phyloP scores from a whole-genome alignment of 2,329 filamentous ascomycete genomes.

The Epichloe uncinata region DNA sequence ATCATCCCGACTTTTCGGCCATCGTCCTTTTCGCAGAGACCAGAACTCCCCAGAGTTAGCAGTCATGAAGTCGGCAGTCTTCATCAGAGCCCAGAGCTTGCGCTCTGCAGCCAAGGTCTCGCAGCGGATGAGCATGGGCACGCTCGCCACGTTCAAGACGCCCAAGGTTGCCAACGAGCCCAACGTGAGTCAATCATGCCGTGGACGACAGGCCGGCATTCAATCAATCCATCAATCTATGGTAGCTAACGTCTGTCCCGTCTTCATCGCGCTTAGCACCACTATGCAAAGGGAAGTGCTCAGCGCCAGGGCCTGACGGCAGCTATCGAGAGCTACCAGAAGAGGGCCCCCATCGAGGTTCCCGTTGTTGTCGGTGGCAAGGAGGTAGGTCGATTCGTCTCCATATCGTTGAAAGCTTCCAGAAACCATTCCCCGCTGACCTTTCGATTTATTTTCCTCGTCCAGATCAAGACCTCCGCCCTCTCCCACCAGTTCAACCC shows the following conservation, averaged over 20 bases:
- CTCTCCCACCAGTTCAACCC: conserved; percentile 68
- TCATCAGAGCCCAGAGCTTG: conserved; percentile 20
- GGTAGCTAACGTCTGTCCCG: not conserved
- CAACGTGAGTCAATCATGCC: conserved; percentile 52
- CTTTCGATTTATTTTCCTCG: not conserved
- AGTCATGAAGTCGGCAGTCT: conserved; percentile 21
- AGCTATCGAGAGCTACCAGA: conserved; percentile 57
- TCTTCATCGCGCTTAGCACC: conserved; percentile 44
- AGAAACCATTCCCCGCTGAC: not conserved
- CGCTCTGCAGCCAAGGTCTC: conserved; percentile 16
- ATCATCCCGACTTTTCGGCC: not conserved
- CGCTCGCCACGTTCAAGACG: conserved; percentile 74
- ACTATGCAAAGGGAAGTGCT: conserved; percentile 72
- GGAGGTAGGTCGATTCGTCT: conserved; percentile 38
- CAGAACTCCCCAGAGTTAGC: not conserved
- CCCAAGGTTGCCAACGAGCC: conserved; percentile 84
- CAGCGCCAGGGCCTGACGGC: conserved; percentile 65
- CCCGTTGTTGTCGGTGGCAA: conserved; percentile 77
- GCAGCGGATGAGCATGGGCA: conserved; percentile 29
- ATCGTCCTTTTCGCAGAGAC: not conserved
- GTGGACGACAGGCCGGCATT: not conserved
- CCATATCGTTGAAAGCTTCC: not conserved
- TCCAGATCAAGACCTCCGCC: conserved; percentile 51
- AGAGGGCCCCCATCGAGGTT: conserved; percentile 58
- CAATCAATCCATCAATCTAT: not conserved